Evolutionary conservation across 768 basidiomycete species (phyloP), one percentile per base, ranked within the genome.

Genomic region (Calocera cornea): DNA sequence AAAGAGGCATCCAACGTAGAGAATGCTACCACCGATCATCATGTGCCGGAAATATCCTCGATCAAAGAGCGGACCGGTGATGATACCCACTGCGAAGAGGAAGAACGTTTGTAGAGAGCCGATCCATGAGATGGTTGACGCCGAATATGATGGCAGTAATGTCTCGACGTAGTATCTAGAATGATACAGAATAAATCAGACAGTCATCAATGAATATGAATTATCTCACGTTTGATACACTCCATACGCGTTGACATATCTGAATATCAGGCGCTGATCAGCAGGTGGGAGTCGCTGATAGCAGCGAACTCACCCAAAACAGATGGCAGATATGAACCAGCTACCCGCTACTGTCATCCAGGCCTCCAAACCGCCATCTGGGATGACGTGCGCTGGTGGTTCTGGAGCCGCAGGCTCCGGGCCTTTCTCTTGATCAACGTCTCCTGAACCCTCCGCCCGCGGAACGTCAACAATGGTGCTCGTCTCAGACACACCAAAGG

Each of bases 351-450:
- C 54, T 16, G 54, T 60, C 54, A 60, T 60, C 54, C 54, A 60
- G 27, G 27, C 54, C 7, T 27, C 14, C 54, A 12, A 31, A 8
- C 54, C 54, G 24, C 54, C 54, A 33, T 60, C 54, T 22, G 11
- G 2, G 8, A 27, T 16, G 31, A 33, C 54, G 31, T 60, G 31
- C 2, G 27, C 54, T 29, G 54, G 27, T 16, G 54, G 14, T 5
- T 11, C 5, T 8, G 54, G 54, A 2, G 11, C 89, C 77, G 93
- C 92, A 10, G 87, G 81, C 74, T 92, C 91, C 65, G 91, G 78
- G 0, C 91, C 90, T 72, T 93, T 90, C 1, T 87, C 79, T 74
- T 92, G 92, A 78, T 84, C 44, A 19, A 47, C 44, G 44, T 47
- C 44, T 7, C 7, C 44, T 19, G 44, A 24, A 7, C 19, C 44